Evolutionary conservation across 352 stramenopile species (phyloP), one percentile per base, ranked within the genome.

Genomic region (Detonula confervacea): DNA sequence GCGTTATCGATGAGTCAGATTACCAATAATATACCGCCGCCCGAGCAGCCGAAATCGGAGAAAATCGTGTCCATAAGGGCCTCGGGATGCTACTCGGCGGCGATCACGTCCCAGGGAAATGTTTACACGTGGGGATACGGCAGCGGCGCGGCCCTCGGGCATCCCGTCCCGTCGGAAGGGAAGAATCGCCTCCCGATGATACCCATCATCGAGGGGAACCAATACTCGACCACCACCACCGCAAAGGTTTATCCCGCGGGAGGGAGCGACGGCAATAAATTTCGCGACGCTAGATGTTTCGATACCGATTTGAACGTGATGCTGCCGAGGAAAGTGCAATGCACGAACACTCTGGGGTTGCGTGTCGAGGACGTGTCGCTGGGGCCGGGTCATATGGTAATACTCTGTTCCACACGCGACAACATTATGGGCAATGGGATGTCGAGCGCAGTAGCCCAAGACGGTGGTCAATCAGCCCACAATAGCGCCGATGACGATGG

Each of bases 121-220:
- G 29, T 92, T 0, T 93, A 92, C 59, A 83, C 82, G 37, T 93
- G 86, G 86, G 88, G 88, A 60, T 92, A 83, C 47, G 90, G 89
- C 35, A 84, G 89, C 72, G 78, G 82, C 16, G 64, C 55, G 12
- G 77, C 84, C 52, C 60, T 91, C 16, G 88, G 88, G 12, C 65
- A 92, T 47, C 82, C 84, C 18, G 59, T 77, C 25, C 76, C 76
- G 27, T 56, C 29, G 14, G 20, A 68, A 25, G 44, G 59, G n/a
- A 24, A 24, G 1, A 47, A 25, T 44, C 22, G 33, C 56, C 54
- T 80, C 16, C 69, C 67, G 69, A 24, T 73, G 37, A 22, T 77
- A 57, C 65, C 66, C 56, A 57, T 79, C 12, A 70, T 77, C 46
- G 67, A 84, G 37, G 66, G 64, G 35, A 80, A 87, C 66, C 69